phyloP scores from a whole-genome alignment of 768 basidiomycete species.

The Xanthoconium stramineum region DNA sequence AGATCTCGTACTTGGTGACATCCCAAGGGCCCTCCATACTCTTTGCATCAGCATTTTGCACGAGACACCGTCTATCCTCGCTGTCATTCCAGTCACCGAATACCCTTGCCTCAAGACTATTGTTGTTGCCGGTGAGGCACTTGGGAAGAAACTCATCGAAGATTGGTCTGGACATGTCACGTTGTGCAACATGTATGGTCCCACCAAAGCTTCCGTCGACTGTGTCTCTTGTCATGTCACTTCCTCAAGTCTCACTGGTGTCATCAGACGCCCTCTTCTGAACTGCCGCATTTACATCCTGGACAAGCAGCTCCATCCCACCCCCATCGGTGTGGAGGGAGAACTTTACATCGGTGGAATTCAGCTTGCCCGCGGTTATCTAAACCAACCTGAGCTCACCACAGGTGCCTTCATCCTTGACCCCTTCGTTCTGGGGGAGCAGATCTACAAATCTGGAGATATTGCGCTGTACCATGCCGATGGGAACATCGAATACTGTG shows the following conservation, averaged over 20 bases:
- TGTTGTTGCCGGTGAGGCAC: slow-evolving; percentile 25
- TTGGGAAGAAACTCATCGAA: slow-evolving; percentile 21
- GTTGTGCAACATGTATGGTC: slow-evolving; percentile 34
- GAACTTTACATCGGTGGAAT: slow-evolving; percentile 23
- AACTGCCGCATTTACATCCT: slow-evolving; percentile 28
- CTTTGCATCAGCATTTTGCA: slow-evolving; percentile 27
- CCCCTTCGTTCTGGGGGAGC: slow-evolving; percentile 28
- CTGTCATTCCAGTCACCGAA: slow-evolving; percentile 24
- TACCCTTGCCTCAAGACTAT: slow-evolving; percentile 27
- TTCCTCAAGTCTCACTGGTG: slow-evolving; percentile 17
- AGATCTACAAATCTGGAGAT: slow-evolving; percentile 32
- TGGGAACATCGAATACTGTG: slow-evolving; percentile 31
- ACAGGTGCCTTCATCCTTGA: slow-evolving; percentile 25
- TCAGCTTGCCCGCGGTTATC: slow-evolving; percentile 20
- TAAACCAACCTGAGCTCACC: slow-evolving; percentile 29
- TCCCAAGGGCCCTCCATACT: slow-evolving; percentile 24
- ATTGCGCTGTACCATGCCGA: slow-evolving; percentile 26
- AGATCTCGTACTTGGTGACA: slow-evolving; percentile 31
- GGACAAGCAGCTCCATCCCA: slow-evolving; percentile 26
- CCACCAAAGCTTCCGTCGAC: slow-evolving; percentile 32
- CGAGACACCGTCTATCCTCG: slow-evolving; percentile 31
- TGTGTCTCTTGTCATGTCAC: slow-evolving; percentile 27
- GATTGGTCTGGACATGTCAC: slow-evolving; percentile 25
- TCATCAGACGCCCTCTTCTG: slow-evolving; percentile 32
- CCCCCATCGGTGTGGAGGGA: slow-evolving; percentile 29